Base-by-base conservation (phyloP, 108 stramenopile species). In the Cyclotella kingstonii region DNA sequence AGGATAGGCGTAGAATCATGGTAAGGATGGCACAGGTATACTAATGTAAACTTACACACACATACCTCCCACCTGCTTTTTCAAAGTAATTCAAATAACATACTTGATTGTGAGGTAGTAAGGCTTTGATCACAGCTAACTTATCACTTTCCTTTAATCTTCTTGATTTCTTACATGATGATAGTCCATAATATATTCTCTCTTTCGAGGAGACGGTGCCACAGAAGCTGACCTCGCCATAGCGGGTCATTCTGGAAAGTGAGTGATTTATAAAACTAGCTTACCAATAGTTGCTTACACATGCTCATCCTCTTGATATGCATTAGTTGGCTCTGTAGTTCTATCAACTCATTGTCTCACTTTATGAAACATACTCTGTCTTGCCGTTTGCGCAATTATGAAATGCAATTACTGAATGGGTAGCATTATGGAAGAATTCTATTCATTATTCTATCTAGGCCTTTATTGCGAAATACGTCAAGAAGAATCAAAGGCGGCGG, bases 1-100 rank as follows among this genome's bases (percentile, higher is more conserved):
- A 39, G 23, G 89, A 90, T 60, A 67, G 84, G 17, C 63, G 89
- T 21, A 70, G 54, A 31, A 86, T 90, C 36, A 90, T 90, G 85
- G 70, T 66, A 55, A 9, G 39, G 22, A 25, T 28, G 12, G 5
- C 26, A 45, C 6, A 18, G 9, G 10, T 17, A 15, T 57, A 17
- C 35, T 18, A 18, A 19, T 57, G 7, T 5, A 11, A 61, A 25
- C n/a, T 26, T n/a, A n/a, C n/a, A n/a, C n/a, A n/a, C n/a, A n/a
- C n/a, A n/a, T n/a, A n/a, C n/a, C n/a, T n/a, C n/a, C n/a, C n/a
- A n/a, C n/a, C n/a, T n/a, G n/a, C n/a, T n/a, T n/a, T n/a, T n/a
- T n/a, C n/a, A n/a, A n/a, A n/a, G n/a, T n/a, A n/a, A n/a, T n/a
- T n/a, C n/a, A n/a, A n/a, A n/a, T n/a, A n/a, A n/a, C n/a, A n/a